phyloP scores from a whole-genome alignment of 108 stramenopile genomes.

The Cyclotella distinguenda region DNA sequence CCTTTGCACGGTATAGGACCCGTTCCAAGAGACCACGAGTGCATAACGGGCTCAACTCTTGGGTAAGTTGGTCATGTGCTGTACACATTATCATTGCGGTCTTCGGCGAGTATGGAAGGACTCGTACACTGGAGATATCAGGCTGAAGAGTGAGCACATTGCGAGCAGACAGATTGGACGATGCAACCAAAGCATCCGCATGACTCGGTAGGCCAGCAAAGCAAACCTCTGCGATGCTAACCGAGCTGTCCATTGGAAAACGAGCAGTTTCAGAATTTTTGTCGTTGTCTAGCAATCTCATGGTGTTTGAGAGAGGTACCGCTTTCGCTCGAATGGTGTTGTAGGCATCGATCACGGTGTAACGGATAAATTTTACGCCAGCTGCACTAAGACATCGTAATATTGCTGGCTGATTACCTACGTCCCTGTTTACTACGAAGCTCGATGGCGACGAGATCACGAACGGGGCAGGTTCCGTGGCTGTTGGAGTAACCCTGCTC shows the following conservation, averaged over 20 bases:
- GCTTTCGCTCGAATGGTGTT: constrained; percentile 72
- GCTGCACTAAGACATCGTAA: constrained; percentile 63
- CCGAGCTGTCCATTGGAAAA: constrained; percentile 31
- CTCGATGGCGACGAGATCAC: constrained; percentile 13
- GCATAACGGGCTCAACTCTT: constrained; percentile 63
- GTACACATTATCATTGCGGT: constrained; percentile 74
- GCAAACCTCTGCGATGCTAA: constrained; percentile 66
- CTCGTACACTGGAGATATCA: constrained; percentile 58
- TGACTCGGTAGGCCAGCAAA: constrained; percentile 63
- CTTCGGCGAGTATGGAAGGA: constrained; percentile 70
- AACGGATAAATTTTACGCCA: constrained; percentile 80
- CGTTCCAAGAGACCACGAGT: constrained; percentile 62
- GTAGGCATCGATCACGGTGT: constrained; percentile 58
- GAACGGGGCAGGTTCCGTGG: background rate
- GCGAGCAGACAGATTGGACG: constrained; percentile 56
- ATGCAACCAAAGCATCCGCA: constrained; percentile 50
- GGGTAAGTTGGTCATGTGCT: constrained; percentile 53
- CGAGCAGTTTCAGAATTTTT: background rate
- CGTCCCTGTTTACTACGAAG: constrained; percentile 13
- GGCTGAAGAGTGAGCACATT: constrained; percentile 60
- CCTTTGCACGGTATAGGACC: constrained; percentile 49
- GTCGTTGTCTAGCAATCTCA: constrained; percentile 8
- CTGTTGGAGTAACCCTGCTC: too few relatives aligned
- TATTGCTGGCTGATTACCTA: constrained; percentile 44
- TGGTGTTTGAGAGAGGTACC: constrained; percentile 50